Evolutionary conservation across 345 rosid genomes (phyloP), one percentile per base, ranked within the genome.

Genomic region (Pseudoturritis turrita): DNA sequence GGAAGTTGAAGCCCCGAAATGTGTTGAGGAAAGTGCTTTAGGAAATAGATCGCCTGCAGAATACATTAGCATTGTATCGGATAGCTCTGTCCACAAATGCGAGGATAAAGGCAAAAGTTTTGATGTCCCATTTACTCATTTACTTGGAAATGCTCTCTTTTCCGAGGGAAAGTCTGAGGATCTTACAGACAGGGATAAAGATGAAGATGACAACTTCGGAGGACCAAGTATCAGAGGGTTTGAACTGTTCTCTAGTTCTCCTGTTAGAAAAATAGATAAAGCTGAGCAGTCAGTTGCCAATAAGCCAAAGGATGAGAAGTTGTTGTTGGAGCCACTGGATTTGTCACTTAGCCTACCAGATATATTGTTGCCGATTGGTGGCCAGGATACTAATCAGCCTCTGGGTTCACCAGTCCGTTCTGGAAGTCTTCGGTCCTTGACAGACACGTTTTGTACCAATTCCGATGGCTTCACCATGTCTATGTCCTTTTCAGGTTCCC

Each of bases 401-500:
- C 86, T 87, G 22, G 92, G 88, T 62, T 91, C 97, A 8, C 96
- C 96, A 21, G 87, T 84, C 73, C 88, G 81, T 25, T 90, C 84
- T 49, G 91, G 85, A 84, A 95, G 96, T 74, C 76, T 82, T 60
- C 95, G 86, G 53, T 95, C 99, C 46, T 76, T 90, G 63, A 71
- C 86, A 62, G 85, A 83, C 76, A 85, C 97, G 23, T 88, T 89
- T 65, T 78, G 71, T 35, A 81, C 91, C 40, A 85, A 85, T 76
- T 91, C 99, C 25, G 97, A 95, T 51, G 96, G 97, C 41, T 84
- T 95, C 66, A 89, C 96, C 25, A 86, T 84, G 72, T 94, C 98
- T 19, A 84, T 91, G 91, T 95, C 99, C 37, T 88, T 84, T 72
- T 91, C 99, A 11, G 97, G 97, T 62, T 91, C 99, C 15, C 97